Percentiles rank a stretch among this genome's conserved stretches.
These are phyloP conservation scores for Galerina marginata DNA, from an alignment of 768 basidiomycete genomes.

Conservation along the genomic window DNA sequence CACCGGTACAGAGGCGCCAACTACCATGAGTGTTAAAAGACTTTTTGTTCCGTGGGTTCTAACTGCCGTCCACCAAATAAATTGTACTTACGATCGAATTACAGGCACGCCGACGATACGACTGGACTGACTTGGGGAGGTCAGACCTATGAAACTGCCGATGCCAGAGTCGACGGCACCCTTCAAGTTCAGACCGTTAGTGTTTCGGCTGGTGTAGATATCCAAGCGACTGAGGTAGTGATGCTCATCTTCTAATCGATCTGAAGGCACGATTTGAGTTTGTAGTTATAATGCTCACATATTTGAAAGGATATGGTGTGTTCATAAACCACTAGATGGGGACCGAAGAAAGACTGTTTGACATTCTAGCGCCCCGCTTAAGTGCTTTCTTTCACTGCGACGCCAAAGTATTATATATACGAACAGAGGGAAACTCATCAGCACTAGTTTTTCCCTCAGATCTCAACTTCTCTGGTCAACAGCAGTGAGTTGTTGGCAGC, in stretches of 20 bases:
- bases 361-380: too few species aligned
- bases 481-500: too few species aligned
- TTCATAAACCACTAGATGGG: too few species aligned
- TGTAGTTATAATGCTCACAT: too few species aligned
- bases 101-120: slow-evolving; percentile 53
- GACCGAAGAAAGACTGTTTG: too few species aligned
- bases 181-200: slow-evolving; percentile 30
- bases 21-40: slow-evolving; percentile 49
- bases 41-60: slow-evolving; percentile 49
- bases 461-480: too few species aligned
- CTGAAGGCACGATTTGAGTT: too few species aligned
- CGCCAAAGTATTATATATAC: too few species aligned
- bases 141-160: slow-evolving; percentile 58
- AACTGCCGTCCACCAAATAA: background rate
- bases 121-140: slow-evolving; percentile 62
- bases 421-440: too few species aligned
- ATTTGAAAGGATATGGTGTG: too few species aligned
- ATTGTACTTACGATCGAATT: background rate
- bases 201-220: slow-evolving; percentile 45
- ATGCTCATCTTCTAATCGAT: slow-evolving; percentile 39
- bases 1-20: slow-evolving; percentile 28
- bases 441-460: too few species aligned
- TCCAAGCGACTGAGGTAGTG: slow-evolving; percentile 54
- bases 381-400: too few species aligned
- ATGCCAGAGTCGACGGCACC: slow-evolving; percentile 46